Conservation (phyloP, 305 asterid species). For the Plantago lanceolata region DNA sequence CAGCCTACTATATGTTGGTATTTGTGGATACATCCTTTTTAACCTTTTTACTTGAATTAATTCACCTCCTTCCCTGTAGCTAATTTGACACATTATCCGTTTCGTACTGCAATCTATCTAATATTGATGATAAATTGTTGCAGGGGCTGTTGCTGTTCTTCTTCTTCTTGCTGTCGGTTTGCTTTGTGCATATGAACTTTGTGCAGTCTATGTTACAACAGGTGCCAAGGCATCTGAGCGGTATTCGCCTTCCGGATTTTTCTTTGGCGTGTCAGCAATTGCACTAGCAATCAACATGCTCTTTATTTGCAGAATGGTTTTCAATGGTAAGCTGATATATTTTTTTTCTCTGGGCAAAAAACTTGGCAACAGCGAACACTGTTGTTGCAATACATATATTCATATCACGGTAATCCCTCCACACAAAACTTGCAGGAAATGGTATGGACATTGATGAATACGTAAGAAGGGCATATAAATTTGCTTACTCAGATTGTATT, state of each 20-base stretch:
- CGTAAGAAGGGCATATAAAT: conserved; percentile 93
- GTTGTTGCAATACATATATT: conserved; percentile 8
- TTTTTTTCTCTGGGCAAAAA: conserved; percentile 21
- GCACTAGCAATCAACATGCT: conserved; percentile 98
- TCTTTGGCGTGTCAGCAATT: conserved; percentile 98
- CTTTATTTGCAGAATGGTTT: conserved; percentile 97
- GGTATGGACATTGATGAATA: conserved; percentile 96
- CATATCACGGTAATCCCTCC: conserved; percentile 20
- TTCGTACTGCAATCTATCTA: conserved; percentile 15
- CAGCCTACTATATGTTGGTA: background rate
- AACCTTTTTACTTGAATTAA: conserved; percentile 3
- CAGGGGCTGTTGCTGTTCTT: conserved; percentile 98
- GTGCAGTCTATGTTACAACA: conserved; percentile 95
- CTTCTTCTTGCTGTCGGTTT: conserved; percentile 95
- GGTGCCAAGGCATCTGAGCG: conserved; percentile 93
- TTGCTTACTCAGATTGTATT: conserved; percentile 93
- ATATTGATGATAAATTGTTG: conserved; percentile 26
- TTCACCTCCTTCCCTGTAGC: background rate
- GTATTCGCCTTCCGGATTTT: conserved; percentile 97
- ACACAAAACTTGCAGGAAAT: conserved; percentile 53
- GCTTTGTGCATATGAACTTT: conserved; percentile 97
- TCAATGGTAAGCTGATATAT: conserved; percentile 61
- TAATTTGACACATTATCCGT: conserved; percentile 12
- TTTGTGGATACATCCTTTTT: background rate
- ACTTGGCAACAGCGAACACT: conserved; percentile 1